Base-by-base conservation (phyloP, 164 flowering plant species). In the Kingdonia uniflora region DNA sequence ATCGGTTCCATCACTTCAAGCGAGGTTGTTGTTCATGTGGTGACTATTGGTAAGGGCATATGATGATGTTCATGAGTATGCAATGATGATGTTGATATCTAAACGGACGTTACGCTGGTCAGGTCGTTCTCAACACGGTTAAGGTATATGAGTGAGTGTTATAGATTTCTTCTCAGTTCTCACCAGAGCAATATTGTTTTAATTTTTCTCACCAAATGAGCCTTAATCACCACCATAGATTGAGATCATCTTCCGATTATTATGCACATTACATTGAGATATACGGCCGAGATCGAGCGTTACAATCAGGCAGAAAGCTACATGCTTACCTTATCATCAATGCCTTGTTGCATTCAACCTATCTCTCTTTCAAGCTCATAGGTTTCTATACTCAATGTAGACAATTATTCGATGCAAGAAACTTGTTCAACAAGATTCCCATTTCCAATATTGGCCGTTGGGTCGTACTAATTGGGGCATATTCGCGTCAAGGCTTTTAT, bases 381-480 rank as follows among this genome's bases (percentile, higher is more conserved):
- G 25, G 60, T 0, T 71, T 82, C 43, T 86, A 86, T 54, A 14
- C 61, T 0, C 71, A 65, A 17, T 77, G 85, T 44, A 68, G 75
- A 4, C 55, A 64, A 40, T 6, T 68, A 12, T 14, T 16, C 0
- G 44, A 63, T 47, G 92, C 92, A 2, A 81, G 82, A 0, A 65
- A 65, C 19, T 24, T 86, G 87, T 84, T 89, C 61, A 86, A 84
- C 26, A 37, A 53, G 78, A 86, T 82, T 60, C 85, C 85, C 20
- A 3, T 52, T 4, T 38, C 73, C 39, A 73, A 76, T 41, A 19
- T 55, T 20, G 66, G 80, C 1, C 66, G 84, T 5, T 90, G 94
- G 95, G 65, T 73, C 11, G 77, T 66, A 5, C 69, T 87, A 8
- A 64, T 74, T 10, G 86, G 87, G 1, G 74, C 82, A 5, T 81